Evolutionary conservation across 108 stramenopile species (phyloP).

Genomic region (Bacterosira constricta): DNA sequence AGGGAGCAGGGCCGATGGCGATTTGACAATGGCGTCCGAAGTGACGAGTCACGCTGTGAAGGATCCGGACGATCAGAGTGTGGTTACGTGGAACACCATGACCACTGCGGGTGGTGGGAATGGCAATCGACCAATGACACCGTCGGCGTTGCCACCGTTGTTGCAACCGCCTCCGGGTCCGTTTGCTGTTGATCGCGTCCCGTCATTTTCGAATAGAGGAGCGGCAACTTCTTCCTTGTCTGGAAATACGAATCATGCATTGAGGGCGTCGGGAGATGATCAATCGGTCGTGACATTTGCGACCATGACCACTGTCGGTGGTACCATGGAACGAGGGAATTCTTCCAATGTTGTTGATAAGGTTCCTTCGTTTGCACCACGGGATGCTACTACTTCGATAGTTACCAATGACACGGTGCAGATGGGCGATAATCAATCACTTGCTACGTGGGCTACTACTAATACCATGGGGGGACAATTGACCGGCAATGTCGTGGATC

Average conservation of each 20-base stretch:
- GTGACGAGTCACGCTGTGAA: constrained; percentile 28
- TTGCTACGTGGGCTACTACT: constrained; percentile 42
- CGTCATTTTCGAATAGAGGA: constrained; percentile 13
- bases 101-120: constrained; percentile 6
- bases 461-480: constrained; percentile 26
- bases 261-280: constrained; percentile 35
- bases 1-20: neutral
- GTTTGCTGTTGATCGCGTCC: constrained; percentile 36
- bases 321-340: constrained; percentile 9
- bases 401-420: constrained; percentile 25
- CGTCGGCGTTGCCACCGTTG: constrained; percentile 6
- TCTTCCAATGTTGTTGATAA: constrained; percentile 32
- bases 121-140: constrained; percentile 1
- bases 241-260: constrained; percentile 27
- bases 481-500: constrained; percentile 16
- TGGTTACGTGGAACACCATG: constrained; percentile 46
- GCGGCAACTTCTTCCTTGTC: constrained; percentile 19
- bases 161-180: neutral
- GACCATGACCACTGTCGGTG: constrained; percentile 33
- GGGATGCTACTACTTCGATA: constrained; percentile 3
- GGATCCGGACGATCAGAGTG: constrained; percentile 43
- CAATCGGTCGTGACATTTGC: constrained; percentile 54
- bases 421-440: constrained; percentile 33
- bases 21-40: neutral
- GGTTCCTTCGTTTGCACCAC: constrained; percentile 26